Conservation (phyloP, 2,329 filamentous ascomycete species). For the Fusarium protoensiforme region DNA sequence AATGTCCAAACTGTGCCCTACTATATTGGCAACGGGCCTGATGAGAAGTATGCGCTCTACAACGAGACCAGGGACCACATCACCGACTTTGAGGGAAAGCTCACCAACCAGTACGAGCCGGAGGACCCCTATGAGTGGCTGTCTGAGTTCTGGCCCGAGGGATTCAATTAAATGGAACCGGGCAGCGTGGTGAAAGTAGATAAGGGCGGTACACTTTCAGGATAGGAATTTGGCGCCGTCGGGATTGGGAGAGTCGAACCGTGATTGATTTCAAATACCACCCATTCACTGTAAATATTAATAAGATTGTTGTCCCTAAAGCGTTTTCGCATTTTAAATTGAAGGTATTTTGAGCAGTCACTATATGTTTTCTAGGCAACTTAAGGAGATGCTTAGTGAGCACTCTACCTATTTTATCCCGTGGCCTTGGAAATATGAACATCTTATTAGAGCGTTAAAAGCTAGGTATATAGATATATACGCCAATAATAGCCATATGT, state of each 20-base stretch:
- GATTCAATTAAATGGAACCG: constrained; percentile 31
- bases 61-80: constrained; percentile 43
- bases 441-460: background rate
- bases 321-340: background rate
- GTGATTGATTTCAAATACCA: background rate
- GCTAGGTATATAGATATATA: background rate
- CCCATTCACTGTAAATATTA: background rate
- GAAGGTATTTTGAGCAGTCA: background rate
- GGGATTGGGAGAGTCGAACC: background rate
- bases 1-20: constrained; percentile 44
- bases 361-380: background rate
- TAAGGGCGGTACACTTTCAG: background rate
- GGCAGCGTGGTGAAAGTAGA: background rate
- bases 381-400: background rate
- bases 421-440: background rate
- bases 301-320: background rate
- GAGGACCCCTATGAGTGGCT: constrained; percentile 63
- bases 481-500: background rate
- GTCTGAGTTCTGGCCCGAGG: constrained; percentile 59
- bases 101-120: constrained; percentile 37
- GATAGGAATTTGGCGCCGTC: background rate
- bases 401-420: background rate
- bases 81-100: constrained; percentile 37
- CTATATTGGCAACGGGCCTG: constrained; percentile 39
- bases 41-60: constrained; percentile 44